These are phyloP conservation scores for Spinellus fusiger DNA, from an alignment of 192 early-diverging fungal species.

Conservation along the genomic window DNA sequence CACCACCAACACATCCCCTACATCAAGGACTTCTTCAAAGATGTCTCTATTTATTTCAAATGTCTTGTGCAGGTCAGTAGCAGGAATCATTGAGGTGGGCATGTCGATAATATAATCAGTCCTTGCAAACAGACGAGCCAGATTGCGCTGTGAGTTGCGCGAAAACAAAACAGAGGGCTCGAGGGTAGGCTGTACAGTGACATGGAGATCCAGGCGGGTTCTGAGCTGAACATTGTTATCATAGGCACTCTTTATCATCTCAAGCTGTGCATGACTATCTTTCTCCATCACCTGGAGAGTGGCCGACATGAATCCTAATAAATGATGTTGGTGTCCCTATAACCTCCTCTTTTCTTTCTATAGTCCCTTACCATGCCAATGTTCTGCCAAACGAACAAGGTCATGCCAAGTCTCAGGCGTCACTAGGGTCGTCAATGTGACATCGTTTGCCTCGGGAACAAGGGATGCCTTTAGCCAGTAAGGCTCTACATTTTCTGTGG, in stretches of 20 bases:
- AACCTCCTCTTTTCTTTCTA: neutral
- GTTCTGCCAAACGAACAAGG: conserved; percentile 37
- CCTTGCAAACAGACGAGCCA: conserved; percentile 47
- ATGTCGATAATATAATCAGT: conserved; percentile 44
- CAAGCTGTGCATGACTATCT: conserved; percentile 5
- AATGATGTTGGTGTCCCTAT: neutral
- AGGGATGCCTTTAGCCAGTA: conserved; percentile 25
- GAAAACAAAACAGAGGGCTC: conserved; percentile 12
- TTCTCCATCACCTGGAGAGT: conserved; percentile 38
- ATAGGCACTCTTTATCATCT: conserved; percentile 4
- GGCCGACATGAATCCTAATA: conserved; percentile 46
- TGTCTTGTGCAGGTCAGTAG: conserved; percentile 27
- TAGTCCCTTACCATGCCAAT: conserved; percentile 42
- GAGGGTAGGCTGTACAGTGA: conserved; percentile 25
- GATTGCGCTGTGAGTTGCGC: conserved; percentile 46
- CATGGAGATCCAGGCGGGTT: conserved; percentile 43
- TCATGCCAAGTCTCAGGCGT: conserved; percentile 40
- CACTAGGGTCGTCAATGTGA: conserved; percentile 43
- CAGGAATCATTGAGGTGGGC: conserved; percentile 36
- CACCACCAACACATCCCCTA: conserved; percentile 44
- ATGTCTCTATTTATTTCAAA: conserved; percentile 31
- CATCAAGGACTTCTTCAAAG: conserved; percentile 30
- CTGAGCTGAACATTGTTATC: neutral
- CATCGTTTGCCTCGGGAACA: conserved; percentile 35
- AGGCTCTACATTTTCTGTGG: conserved; percentile 22